Evolutionary conservation across 176 grass and related monocot genomes (phyloP).

Genomic region (Secale cereale): DNA sequence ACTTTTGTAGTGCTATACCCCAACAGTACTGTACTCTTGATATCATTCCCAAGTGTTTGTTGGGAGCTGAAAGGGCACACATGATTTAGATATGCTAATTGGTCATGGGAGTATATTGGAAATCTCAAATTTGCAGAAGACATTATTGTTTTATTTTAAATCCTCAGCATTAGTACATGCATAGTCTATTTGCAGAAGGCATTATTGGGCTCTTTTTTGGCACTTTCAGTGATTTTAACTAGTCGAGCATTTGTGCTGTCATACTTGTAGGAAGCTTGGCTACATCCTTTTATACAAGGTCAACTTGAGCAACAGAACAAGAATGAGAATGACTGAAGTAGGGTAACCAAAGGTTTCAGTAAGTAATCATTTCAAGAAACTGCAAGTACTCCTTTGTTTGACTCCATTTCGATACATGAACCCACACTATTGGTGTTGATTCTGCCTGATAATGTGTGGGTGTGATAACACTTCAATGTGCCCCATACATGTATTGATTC

Average conservation of each 20-base stretch:
- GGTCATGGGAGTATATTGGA: neutral
- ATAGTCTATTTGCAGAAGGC: neutral
- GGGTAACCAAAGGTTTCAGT: neutral
- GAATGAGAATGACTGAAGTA: neutral
- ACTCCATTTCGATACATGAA: constrained; percentile 9
- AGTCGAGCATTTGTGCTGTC: neutral
- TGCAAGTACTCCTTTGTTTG: neutral
- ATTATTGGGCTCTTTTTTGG: neutral
- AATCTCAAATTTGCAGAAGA: neutral
- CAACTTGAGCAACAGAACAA: constrained; percentile 4
- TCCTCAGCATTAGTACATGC: neutral
- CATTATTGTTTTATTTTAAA: neutral
- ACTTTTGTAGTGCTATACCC: too few relatives aligned
- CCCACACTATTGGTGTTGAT: neutral
- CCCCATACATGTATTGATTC: constrained; percentile 30
- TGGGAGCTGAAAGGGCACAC: neutral
- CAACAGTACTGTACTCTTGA: too few relatives aligned
- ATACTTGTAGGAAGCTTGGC: neutral
- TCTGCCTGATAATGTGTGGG: neutral
- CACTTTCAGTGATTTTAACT: neutral
- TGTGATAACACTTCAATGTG: constrained; percentile 16
- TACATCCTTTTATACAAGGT: neutral
- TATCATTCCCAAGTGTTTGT: neutral
- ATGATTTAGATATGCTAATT: constrained; percentile 16
- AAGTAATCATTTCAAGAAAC: neutral